Evolutionary conservation across 2,329 filamentous ascomycete species (phyloP), one percentile per base, ranked within the genome.

Genomic region (Stagonosporopsis rhizophila): DNA sequence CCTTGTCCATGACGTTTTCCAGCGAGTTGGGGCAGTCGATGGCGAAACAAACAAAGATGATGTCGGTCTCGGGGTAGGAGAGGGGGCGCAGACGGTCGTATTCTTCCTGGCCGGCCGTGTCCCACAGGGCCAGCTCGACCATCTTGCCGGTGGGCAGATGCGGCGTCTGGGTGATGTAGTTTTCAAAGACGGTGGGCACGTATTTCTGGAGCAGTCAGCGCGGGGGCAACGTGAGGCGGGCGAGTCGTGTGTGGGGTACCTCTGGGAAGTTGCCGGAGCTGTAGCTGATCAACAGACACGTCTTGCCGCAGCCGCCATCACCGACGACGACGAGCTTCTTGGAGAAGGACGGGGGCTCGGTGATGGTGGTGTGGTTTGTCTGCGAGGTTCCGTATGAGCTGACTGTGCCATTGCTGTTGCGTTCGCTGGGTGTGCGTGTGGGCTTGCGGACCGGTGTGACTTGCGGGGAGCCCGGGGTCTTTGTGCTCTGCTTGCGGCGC

Each of bases 241-340:
- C 12, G 22, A 23, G 17, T 17, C 19, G 44, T 23, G 6, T 20
- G 8, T 23, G 20, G 23, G 40, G 12, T 82, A 97, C 95, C 90
- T 99, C 94, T 79, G 95, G 95, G 75, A 99, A 99, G 78, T 96
- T 96, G 58, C 95, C 95, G 81, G 98, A 93, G 73, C 92, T 96
- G 82, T 98, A 99, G 80, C 93, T 97, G 79, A 99, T 99, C 78
- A 99, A 83, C 67, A 99, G 82, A 82, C 95, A 99, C 8, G 95
- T 99, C 87, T 99, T 99, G 70, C 95, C 95, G 78, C 95, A 99
- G 61, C 95, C 95, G 69, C 95, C 95, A 77, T 99, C 95, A 61
- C 95, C 95, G 41, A 99, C 95, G 47, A 99, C 95, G 40, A 99
- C 95, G 75, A 99, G 95, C 85, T 99, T 99, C 84, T 99, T 99